Evolutionary conservation across 352 stramenopile species (phyloP), one percentile per base, ranked within the genome.

Genomic region (Phytophthora ohioensis): DNA sequence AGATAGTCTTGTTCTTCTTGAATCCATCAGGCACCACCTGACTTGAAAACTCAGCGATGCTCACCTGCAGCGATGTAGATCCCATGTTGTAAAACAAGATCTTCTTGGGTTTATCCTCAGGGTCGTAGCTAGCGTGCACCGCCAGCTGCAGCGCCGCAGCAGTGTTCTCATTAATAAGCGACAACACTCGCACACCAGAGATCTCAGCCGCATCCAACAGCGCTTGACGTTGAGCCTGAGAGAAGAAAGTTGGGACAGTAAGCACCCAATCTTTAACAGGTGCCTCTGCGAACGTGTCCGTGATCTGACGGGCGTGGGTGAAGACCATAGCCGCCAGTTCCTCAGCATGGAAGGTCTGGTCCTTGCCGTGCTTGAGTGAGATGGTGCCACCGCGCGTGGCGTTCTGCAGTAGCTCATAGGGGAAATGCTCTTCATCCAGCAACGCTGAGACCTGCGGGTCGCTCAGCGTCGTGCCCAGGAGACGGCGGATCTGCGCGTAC

Each of bases 51-150:
- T 92, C 80, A 3, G 97, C 88, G 4, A 98, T 77, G 21, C 74
- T 92, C 12, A 95, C 90, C 74, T 99, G 95, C 34, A 98, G 64
- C 9, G 90, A 91, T 15, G 88, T 96, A 7, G 94, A 97, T 60
- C 98, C 98, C 85, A 99, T 91, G 83, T 99, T 99, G 92, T 99
- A 99, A 69, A 99, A 98, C 30, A 99, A 67, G 31, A 99, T 90
- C 45, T 87, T 88, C 53, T 96, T 87, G 27, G 97, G 96, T 47
- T 89, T 84, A 30, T 81, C 74, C 12, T 76, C 62, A 5, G 74
- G 65, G 13, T 75, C 52, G 68, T 97, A 97, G 31, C 91, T 92
- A 38, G 96, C 89, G 76, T 99, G 96, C 63, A 99, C 97, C 0
- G 84, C 95, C 74, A 98, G 97, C 59, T 99, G 97, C 17, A 99